Conservation (phyloP, 1,284 basidiomycete genomes). For the Flammula alnicola region DNA sequence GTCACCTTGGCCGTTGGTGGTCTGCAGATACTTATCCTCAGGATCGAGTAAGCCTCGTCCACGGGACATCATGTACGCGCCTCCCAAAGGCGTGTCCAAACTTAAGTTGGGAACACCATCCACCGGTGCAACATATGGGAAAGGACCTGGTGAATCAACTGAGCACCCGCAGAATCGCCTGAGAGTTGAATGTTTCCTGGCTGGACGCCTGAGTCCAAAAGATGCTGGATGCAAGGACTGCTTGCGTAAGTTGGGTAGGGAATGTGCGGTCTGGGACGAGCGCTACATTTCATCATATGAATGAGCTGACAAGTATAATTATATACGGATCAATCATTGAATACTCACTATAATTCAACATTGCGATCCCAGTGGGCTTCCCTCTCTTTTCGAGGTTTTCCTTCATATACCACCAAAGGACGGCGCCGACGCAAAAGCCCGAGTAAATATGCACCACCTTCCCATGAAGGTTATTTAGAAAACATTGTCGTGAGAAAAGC, state of each 20-base stretch:
- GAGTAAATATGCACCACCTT: conserved; percentile 32
- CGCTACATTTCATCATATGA: conserved; percentile 19
- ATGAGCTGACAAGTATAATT: neutral
- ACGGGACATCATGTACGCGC: conserved; percentile 44
- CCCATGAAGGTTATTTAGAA: too few species aligned
- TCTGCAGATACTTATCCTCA: conserved; percentile 16
- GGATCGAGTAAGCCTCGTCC: conserved; percentile 31
- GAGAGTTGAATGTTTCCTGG: conserved; percentile 34
- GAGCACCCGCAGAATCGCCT: conserved; percentile 33
- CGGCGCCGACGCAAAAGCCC: conserved; percentile 25
- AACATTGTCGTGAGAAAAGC: too few species aligned
- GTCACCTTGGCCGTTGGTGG: conserved; percentile 34
- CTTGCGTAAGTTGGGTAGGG: conserved; percentile 33
- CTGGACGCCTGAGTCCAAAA: conserved; percentile 28
- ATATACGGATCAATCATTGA: neutral
- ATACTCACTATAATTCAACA: conserved; percentile 32
- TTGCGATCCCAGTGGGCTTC: conserved; percentile 26
- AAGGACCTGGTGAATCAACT: conserved; percentile 28
- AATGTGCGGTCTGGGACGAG: conserved; percentile 34
- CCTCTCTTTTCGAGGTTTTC: conserved; percentile 26
- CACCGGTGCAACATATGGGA: conserved; percentile 34
- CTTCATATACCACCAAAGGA: conserved; percentile 28
- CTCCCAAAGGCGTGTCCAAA: conserved; percentile 31
- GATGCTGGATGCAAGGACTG: conserved; percentile 29
- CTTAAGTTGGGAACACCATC: conserved; percentile 26